phyloP scores from a whole-genome alignment of 2,329 filamentous ascomycete genomes.

The Aspergillus quadrilineatus region DNA sequence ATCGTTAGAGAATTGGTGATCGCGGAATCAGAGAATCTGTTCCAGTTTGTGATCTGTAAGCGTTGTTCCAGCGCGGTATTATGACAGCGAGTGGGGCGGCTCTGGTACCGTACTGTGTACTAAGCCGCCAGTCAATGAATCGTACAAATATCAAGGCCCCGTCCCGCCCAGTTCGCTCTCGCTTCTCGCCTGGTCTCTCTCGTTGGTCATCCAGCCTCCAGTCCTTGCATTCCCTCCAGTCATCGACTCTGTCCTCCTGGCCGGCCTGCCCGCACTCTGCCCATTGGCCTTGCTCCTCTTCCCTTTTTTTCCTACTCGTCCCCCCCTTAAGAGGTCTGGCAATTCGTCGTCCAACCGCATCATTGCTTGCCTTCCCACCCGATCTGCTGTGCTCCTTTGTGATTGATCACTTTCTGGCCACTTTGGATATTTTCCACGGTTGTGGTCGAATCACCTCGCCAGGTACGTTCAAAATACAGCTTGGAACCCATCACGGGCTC shows the following conservation, averaged over 20 bases:
- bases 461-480: conserved; percentile 21
- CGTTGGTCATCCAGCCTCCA: conserved; percentile 41
- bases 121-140: conserved; percentile 11
- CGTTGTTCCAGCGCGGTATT: not conserved
- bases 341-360: conserved; percentile 23
- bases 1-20: too few species aligned
- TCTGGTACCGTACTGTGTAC: conserved; percentile 7
- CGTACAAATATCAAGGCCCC: conserved; percentile 39
- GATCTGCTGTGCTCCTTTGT: conserved; percentile 17
- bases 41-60: not conserved
- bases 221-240: conserved; percentile 30
- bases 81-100: not conserved
- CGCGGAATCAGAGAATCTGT: not conserved
- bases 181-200: conserved; percentile 40
- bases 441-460: conserved; percentile 25
- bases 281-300: conserved; percentile 23
- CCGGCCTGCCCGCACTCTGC: conserved; percentile 23
- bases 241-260: conserved; percentile 22
- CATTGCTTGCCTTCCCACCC: conserved; percentile 19
- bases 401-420: conserved; percentile 20
- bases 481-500: not conserved
- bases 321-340: conserved; percentile 21
- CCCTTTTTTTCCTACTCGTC: conserved; percentile 24
- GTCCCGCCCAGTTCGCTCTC: conserved; percentile 32
- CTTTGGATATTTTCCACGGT: conserved; percentile 18